A percentile compares a stretch with the other conserved stretches of the same genome.
Evolutionary conservation across 1,284 basidiomycete genomes (phyloP).

Genomic region (Meira nashicola): DNA sequence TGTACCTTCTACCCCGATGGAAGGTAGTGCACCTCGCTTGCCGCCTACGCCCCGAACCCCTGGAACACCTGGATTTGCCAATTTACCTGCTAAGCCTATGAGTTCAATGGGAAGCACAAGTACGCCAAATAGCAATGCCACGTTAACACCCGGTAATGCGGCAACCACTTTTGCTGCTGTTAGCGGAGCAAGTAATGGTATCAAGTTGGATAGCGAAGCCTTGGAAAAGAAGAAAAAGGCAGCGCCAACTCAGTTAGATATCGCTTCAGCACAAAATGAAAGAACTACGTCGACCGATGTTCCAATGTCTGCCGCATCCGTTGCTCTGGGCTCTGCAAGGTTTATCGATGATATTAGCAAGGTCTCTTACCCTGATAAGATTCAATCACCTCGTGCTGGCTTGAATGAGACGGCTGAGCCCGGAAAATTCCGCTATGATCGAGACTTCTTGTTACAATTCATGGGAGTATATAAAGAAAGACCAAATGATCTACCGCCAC

Average conservation of each 20-base stretch:
- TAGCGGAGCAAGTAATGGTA: slow-evolving; percentile 21
- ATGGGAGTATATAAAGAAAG: slow-evolving; percentile 92
- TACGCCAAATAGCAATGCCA: too few relatives aligned
- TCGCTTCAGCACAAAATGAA: slow-evolving; percentile 10
- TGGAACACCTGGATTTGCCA: slow-evolving; percentile 43
- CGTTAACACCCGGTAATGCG: background rate
- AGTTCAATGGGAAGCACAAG: slow-evolving; percentile 22
- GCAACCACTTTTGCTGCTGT: slow-evolving; percentile 4
- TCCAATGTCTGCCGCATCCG: slow-evolving; percentile 32
- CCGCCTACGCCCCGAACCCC: slow-evolving; percentile 35
- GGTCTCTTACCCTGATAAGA: slow-evolving; percentile 76
- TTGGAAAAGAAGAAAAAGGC: slow-evolving; percentile 42
- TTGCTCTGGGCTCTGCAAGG: slow-evolving; percentile 53
- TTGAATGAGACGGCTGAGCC: slow-evolving; percentile 75
- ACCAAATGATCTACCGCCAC: slow-evolving; percentile 78
- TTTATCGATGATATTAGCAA: slow-evolving; percentile 75
- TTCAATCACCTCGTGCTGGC: slow-evolving; percentile 75
- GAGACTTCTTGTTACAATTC: slow-evolving; percentile 95
- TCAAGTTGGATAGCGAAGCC: slow-evolving; percentile 43
- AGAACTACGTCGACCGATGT: slow-evolving; percentile 11
- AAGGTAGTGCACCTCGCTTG: slow-evolving; percentile 26
- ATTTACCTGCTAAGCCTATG: slow-evolving; percentile 45
- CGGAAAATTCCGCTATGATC: slow-evolving; percentile 95
- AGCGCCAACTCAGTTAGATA: slow-evolving; percentile 8
- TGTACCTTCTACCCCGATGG: slow-evolving; percentile 40